A percentile compares a stretch with the other conserved stretches of the same genome.
Conservation (phyloP, 2,329 filamentous ascomycete species). For the Xylaria hypoxylon region DNA sequence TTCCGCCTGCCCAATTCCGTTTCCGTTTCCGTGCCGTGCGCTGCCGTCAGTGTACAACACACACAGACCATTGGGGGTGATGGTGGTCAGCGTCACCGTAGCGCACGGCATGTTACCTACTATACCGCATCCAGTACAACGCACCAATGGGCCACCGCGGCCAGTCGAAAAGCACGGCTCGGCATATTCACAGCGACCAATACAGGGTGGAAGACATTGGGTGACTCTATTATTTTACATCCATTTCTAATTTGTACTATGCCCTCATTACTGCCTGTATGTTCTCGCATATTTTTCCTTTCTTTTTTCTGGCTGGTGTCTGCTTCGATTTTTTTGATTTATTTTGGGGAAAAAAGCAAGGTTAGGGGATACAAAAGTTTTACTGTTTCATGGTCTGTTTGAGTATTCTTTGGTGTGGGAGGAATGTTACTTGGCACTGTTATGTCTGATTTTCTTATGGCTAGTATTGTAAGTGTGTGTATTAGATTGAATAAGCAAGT, state of each 20-base stretch:
- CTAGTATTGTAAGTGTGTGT: constrained; percentile 19
- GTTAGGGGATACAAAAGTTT: constrained; percentile 28
- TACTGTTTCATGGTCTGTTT: constrained; percentile 22
- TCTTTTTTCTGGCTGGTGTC: background rate
- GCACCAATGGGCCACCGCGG: constrained; percentile 4
- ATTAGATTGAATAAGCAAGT: constrained; percentile 27
- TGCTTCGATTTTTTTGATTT: constrained; percentile 11
- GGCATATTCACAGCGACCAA: constrained; percentile 18
- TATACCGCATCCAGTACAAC: constrained; percentile 7
- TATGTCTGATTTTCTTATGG: constrained; percentile 20
- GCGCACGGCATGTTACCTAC: constrained; percentile 12
- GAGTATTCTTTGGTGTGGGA: constrained; percentile 4
- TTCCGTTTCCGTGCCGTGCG: constrained; percentile 21
- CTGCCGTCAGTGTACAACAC: background rate
- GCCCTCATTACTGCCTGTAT: background rate
- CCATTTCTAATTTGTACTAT: constrained; percentile 4
- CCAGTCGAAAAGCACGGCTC: constrained; percentile 8
- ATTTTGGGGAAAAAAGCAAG: constrained; percentile 6
- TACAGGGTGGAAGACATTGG: constrained; percentile 2
- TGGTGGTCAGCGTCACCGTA: constrained; percentile 32
- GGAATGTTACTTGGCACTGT: constrained; percentile 16
- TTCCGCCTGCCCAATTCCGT: constrained; percentile 11
- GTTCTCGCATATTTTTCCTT: constrained; percentile 15
- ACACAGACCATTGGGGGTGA: background rate
- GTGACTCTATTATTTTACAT: constrained; percentile 16